Evolutionary conservation across 1,139 yeast species (phyloP), one percentile per base, ranked within the genome.

Genomic region (Pichia sp.): DNA sequence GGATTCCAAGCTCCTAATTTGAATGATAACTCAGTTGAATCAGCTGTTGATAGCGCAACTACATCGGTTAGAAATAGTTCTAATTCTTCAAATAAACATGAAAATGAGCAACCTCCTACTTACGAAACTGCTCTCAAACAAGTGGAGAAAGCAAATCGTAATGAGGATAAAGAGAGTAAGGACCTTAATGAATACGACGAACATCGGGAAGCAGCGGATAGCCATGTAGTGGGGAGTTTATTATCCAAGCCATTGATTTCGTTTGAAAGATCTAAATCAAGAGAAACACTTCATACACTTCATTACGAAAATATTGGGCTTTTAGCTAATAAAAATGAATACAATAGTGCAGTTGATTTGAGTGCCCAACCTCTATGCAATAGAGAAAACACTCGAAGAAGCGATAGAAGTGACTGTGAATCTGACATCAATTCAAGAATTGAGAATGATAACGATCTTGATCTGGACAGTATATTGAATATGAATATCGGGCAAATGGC

Each of bases 391-490:
- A 18, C 36, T 16, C 16, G 22, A 7, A 18, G 8, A 18, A 32
- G 36, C 22, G 11, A 32, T 32, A 16, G 5, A 18, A 32, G 36
- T 39, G 11, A 40, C 22, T 24, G 39, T 35, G 50, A 49, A 16
- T 48, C 51, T 1, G 40, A 42, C 18, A 27, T 45, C 7, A 47
- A 50, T 37, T 39, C 24, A 24, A 45, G 37, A 13, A 26, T 32
- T 12, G 52, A 45, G 7, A 49, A 42, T 11, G 52, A 50, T 5
- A 52, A 35, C 1, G 53, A 57, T 47, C 22, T 34, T 1, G 53
- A 57, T 47, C 22, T 48, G 1, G 52, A 49, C 7, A 44, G 47
- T 37, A 45, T 50, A 16, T 35, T 47, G 9, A 47, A 50, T 37
- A 44, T 50, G 53, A 47, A 35, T 25, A 24, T 44, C 16, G 48